Conservation (phyloP, 805 yeast genomes). For the Nakazawaea holstii region DNA sequence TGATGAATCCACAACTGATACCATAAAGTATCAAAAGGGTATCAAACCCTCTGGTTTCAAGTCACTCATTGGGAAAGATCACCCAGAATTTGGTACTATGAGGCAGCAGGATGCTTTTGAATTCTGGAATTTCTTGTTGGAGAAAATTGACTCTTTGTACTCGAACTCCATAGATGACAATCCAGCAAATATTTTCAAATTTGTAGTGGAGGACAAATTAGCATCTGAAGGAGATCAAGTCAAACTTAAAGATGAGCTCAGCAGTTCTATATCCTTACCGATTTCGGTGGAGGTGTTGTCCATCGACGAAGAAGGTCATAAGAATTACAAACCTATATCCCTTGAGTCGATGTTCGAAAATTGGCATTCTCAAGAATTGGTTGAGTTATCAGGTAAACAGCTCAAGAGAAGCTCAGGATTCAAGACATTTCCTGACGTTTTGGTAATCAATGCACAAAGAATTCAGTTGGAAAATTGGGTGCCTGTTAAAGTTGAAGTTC, state of each 20-base stretch:
- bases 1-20: slow-evolving; percentile 33
- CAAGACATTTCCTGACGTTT: slow-evolving; percentile 60
- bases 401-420: slow-evolving; percentile 43
- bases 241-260: slow-evolving; percentile 45
- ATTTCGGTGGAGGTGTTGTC: slow-evolving; percentile 37
- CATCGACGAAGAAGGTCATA: slow-evolving; percentile 38
- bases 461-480: slow-evolving; percentile 86
- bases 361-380: slow-evolving; percentile 41
- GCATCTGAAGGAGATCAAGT: slow-evolving; percentile 49
- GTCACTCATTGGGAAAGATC: slow-evolving; percentile 67
- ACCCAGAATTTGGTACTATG: slow-evolving; percentile 78
- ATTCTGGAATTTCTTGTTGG: slow-evolving; percentile 65
- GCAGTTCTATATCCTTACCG: slow-evolving; percentile 62
- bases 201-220: slow-evolving; percentile 58
- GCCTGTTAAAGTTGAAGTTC: slow-evolving; percentile 76
- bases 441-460: slow-evolving; percentile 72
- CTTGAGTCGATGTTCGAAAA: slow-evolving; percentile 43
- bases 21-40: slow-evolving; percentile 61
- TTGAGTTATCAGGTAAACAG: slow-evolving; percentile 55
- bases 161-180: slow-evolving; percentile 25
- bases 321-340: slow-evolving; percentile 41
- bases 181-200: slow-evolving; percentile 58
- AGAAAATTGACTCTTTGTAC: slow-evolving; percentile 49
- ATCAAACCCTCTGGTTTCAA: slow-evolving; percentile 75
- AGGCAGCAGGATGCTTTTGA: slow-evolving; percentile 96